Conservation (phyloP, 1,284 basidiomycete species). For the Tilletia caries region DNA sequence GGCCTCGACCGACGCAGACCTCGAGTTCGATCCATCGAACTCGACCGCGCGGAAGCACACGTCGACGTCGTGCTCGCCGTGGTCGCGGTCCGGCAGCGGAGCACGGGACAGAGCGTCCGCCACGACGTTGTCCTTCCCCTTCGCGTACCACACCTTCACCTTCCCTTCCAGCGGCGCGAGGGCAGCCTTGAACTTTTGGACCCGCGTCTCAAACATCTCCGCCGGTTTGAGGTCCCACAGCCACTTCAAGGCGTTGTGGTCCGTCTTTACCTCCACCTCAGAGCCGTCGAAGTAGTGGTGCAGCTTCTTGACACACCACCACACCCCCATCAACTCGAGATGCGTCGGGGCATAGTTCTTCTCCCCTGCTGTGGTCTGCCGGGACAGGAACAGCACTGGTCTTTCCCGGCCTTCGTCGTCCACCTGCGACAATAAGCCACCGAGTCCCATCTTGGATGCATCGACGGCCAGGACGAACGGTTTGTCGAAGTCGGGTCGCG, state of each 20-base stretch:
- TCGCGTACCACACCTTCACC: neutral
- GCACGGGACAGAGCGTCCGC: neutral
- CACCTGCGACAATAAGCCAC: slow-evolving; percentile 37
- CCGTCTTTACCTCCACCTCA: neutral
- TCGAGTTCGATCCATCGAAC: neutral
- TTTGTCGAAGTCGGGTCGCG: neutral
- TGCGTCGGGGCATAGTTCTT: slow-evolving; percentile 20
- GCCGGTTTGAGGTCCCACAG: neutral
- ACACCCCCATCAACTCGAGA: slow-evolving; percentile 18
- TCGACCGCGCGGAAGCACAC: neutral
- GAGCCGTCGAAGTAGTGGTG: neutral
- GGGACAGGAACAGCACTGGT: neutral
- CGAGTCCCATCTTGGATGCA: slow-evolving; percentile 46
- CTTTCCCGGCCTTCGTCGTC: neutral
- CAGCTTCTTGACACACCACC: neutral
- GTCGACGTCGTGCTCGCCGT: neutral
- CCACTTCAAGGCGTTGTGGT: neutral
- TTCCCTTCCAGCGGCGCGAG: neutral
- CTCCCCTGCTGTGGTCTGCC: slow-evolving; percentile 24
- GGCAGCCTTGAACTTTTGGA: neutral
- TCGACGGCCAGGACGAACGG: slow-evolving; percentile 49
- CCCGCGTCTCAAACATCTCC: neutral
- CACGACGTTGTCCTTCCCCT: neutral
- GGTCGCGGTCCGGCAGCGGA: neutral
- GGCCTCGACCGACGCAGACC: too few species aligned